Conservation (phyloP, 371 early-diverging fungal genomes). For the Mucor irregularis region DNA sequence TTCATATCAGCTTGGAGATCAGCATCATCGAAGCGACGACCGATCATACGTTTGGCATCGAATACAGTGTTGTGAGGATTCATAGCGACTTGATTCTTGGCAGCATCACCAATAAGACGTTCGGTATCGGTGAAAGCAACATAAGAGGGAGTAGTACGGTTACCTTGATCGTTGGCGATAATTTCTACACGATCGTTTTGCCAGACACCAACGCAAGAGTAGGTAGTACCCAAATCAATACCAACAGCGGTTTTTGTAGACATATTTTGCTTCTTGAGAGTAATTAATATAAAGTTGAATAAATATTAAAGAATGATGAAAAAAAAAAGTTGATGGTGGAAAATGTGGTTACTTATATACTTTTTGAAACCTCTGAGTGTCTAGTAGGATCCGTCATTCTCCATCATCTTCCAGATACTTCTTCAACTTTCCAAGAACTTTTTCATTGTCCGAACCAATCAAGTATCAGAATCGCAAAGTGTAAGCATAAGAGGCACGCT, state of each 20-base stretch:
- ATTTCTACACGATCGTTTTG: slow-evolving; percentile 78
- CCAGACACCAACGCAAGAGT: slow-evolving; percentile 94
- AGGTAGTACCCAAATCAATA: slow-evolving; percentile 98
- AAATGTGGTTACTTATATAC: too few relatives aligned
- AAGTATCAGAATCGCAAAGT: too few relatives aligned
- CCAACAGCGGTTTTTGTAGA: slow-evolving; percentile 51
- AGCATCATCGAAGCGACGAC: slow-evolving; percentile 92
- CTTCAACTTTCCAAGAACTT: too few relatives aligned
- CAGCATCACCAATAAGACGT: too few relatives aligned
- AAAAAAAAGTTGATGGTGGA: slow-evolving; percentile 7
- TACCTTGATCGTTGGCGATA: slow-evolving; percentile 76
- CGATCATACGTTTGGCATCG: slow-evolving; percentile 95
- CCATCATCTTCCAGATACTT: too few relatives aligned
- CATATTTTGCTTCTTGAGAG: too few relatives aligned
- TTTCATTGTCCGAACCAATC: too few relatives aligned
- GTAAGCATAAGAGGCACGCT: too few relatives aligned
- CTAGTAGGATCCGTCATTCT: too few relatives aligned
- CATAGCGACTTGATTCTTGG: slow-evolving; percentile 75
- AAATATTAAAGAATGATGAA: background rate
- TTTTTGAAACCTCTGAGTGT: too few relatives aligned
- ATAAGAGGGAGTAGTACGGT: slow-evolving; percentile 84
- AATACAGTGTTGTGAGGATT: slow-evolving; percentile 92
- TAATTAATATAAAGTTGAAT: background rate
- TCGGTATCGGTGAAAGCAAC: slow-evolving; percentile 85
- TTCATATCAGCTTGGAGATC: too few relatives aligned